Evolutionary conservation across 2,329 filamentous ascomycete species (phyloP).

Genomic region (Colletotrichum aenigma): DNA sequence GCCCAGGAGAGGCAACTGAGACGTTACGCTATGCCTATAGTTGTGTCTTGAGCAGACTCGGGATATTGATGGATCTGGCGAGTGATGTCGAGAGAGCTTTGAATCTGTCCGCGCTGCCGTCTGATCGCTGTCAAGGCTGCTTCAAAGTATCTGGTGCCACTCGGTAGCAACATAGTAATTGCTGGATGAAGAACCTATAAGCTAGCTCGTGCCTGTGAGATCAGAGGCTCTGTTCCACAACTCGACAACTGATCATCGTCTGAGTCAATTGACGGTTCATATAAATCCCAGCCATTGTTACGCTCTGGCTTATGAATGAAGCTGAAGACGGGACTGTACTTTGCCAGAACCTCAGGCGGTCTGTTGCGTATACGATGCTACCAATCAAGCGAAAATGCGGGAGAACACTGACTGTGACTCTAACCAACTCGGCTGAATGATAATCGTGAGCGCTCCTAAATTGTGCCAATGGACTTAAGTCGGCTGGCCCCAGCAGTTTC

Average conservation of each 20-base stretch:
- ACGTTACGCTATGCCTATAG: background rate
- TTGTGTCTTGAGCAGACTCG: background rate
- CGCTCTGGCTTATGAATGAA: background rate
- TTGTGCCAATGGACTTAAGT: background rate
- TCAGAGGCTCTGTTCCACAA: background rate
- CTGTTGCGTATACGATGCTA: background rate
- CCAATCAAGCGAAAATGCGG: background rate
- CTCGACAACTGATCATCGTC: background rate
- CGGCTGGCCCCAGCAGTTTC: background rate
- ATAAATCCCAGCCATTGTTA: background rate
- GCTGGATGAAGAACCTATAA: background rate
- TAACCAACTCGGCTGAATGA: background rate
- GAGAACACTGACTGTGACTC: background rate
- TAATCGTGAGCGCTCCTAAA: accelerated
- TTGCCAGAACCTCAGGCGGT: accelerated
- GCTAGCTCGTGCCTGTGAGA: background rate
- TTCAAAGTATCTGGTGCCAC: background rate
- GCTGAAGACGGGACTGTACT: background rate
- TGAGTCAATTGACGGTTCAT: background rate
- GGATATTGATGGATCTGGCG: background rate
- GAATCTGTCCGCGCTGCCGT: background rate
- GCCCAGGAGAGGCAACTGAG: background rate
- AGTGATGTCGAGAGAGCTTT: too few species aligned
- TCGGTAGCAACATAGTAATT: background rate
- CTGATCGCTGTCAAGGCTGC: background rate